These are phyloP conservation scores for Basidioascus undulatus DNA, from an alignment of 768 basidiomycete genomes.

Conservation along the genomic window DNA sequence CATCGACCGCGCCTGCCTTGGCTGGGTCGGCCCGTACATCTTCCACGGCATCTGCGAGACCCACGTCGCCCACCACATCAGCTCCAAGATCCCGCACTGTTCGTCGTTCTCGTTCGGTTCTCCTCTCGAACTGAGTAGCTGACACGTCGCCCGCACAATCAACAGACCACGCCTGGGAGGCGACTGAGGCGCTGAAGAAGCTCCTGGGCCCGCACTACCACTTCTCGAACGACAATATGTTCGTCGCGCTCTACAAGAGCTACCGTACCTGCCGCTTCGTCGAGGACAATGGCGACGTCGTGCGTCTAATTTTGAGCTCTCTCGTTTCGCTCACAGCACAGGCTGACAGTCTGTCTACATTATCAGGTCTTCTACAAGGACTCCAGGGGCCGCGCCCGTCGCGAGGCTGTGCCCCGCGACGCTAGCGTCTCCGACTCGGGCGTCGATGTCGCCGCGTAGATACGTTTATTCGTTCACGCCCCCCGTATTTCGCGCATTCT, in stretches of 20 bases:
- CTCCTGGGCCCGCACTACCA: slow-evolving; percentile 33
- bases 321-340: background rate
- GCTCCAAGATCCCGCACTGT: slow-evolving; percentile 91
- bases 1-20: slow-evolving; percentile 62
- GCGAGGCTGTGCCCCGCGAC: slow-evolving; percentile 38
- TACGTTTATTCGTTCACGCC: no score
- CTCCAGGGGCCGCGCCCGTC: slow-evolving; percentile 46
- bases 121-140: background rate
- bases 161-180: slow-evolving; percentile 51
- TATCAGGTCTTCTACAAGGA: slow-evolving; percentile 95
- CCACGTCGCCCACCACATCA: slow-evolving; percentile 75
- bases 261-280: slow-evolving; percentile 38
- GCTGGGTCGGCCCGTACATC: slow-evolving; percentile 57
- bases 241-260: slow-evolving; percentile 38
- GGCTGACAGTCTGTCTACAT: no score
- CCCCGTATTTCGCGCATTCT: background rate
- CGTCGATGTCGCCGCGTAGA: slow-evolving; percentile 35
- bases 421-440: slow-evolving; percentile 37
- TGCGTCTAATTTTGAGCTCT: slow-evolving; percentile 17
- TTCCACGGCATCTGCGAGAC: slow-evolving; percentile 89
- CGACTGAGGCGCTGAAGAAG: slow-evolving; percentile 56
- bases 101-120: slow-evolving; percentile 26
- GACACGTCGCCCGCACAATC: slow-evolving; percentile 1
- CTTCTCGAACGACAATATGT: slow-evolving; percentile 20
- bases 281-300: slow-evolving; percentile 72